A percentile compares a stretch with the other conserved stretches of the same genome.
Conservation (phyloP, 805 yeast genomes). For the Komagataella kurtzmanii region DNA sequence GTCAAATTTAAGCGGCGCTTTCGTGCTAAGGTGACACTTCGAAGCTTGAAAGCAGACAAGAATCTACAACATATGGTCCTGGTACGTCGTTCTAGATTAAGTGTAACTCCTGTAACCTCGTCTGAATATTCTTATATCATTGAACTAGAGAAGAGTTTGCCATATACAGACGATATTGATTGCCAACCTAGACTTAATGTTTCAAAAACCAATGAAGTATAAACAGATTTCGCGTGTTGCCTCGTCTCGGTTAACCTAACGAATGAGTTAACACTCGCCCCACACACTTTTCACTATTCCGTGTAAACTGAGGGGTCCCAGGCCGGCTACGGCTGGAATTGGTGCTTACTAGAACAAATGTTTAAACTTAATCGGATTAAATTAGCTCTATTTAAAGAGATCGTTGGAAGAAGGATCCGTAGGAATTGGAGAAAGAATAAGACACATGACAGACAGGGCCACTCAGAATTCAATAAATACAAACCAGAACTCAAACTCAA, state of each 20-base stretch:
- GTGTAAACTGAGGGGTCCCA: background rate
- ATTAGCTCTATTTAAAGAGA: background rate
- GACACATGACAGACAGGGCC: background rate
- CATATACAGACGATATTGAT: constrained; percentile 17
- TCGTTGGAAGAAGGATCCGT: background rate
- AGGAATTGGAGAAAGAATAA: too few relatives aligned
- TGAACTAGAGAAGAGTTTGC: constrained; percentile 18
- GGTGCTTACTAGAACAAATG: background rate
- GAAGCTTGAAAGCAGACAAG: constrained; percentile 20
- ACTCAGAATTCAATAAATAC: background rate
- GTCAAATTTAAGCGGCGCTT: constrained; percentile 29
- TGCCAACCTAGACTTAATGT: constrained; percentile 7
- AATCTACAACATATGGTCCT: constrained; percentile 26
- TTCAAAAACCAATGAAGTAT: background rate
- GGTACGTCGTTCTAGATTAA: constrained; percentile 33
- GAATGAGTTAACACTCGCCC: background rate
- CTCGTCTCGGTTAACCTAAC: background rate
- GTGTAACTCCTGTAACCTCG: constrained; percentile 34
- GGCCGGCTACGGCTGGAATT: background rate
- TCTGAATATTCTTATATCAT: constrained; percentile 27
- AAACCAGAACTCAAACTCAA: background rate
- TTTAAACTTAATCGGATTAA: background rate
- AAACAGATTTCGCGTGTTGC: background rate
- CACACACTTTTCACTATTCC: background rate
- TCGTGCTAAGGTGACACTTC: constrained; percentile 25